Evolutionary conservation across 2,329 filamentous ascomycete genomes (phyloP), one percentile per base, ranked within the genome.

Genomic region (Massarina eburnea): DNA sequence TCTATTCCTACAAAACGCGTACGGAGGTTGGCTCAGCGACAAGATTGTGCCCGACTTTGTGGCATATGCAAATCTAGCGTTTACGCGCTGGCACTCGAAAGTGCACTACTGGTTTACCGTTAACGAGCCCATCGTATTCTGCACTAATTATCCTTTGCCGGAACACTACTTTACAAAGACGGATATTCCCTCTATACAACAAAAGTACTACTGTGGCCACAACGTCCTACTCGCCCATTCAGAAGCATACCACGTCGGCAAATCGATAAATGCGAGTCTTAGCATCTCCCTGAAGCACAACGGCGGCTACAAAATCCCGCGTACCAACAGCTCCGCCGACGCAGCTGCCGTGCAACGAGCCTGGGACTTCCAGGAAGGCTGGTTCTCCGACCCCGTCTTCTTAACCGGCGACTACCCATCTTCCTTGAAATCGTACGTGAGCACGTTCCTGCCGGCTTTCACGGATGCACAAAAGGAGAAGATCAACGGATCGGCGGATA

Each of bases 331-430:
- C 1, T 46, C 54, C 19, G 66, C 43, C 14, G 67, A 71, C 41
- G 68, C 64, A 1, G 29, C 51, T 8, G 70, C 70, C 10, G 60
- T 64, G 1, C 57, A 70, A 35, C 60, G 67, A 8, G 58, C 61
- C 8, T 70, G 61, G 58, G 67, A 71, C 47, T 72, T 72, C 59
- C 61, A 66, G 41, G 61, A 67, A 48, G 75, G 71, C 0, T 70
- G 70, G 53, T 77, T 76, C 49, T 69, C 64, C 2, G 68, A 76
- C 29, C 74, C 75, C 0, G 64, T 74, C 9, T 76, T 71, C 51
- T 57, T 75, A 2, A 73, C 70, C 6, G 64, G 73, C 37, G 73
- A 78, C 51, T 77, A 76, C 30, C 73, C 73, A 0, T 49, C 62
- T 1, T 66, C 59, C 0, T 58, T 76, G 8, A 71, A 71, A 43